Percentiles rank a stretch among this genome's conserved stretches.
Conservation (phyloP, 306 rosid species). For the Vigna trinervia region DNA sequence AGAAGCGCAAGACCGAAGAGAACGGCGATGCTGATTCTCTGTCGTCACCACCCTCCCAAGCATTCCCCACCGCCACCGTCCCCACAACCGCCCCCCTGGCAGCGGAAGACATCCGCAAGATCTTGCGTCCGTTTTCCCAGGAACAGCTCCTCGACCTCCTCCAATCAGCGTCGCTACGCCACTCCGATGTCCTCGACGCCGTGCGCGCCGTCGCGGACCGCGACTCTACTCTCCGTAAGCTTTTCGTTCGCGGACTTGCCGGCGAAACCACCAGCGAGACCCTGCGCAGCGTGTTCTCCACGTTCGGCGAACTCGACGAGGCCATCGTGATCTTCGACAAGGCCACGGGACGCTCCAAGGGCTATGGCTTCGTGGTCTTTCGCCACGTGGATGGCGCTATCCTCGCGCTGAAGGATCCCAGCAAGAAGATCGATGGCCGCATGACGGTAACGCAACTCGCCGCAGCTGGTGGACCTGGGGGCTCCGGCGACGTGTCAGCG, state of each 20-base stretch:
- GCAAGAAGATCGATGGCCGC: slow-evolving; percentile 90
- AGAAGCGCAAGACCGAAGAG: slow-evolving; percentile 84
- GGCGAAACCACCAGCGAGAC: slow-evolving; percentile 86
- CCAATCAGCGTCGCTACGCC: slow-evolving; percentile 70
- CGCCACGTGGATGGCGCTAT: slow-evolving; percentile 84
- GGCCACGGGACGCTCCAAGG: slow-evolving; percentile 74
- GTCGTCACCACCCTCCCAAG: not conserved
- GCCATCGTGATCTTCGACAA: slow-evolving; percentile 86
- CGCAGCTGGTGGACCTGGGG: slow-evolving; percentile 60
- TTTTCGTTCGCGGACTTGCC: slow-evolving; percentile 89
- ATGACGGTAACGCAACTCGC: slow-evolving; percentile 92
- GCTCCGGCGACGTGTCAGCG: slow-evolving; percentile 15
- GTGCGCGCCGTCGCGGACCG: slow-evolving; percentile 75
- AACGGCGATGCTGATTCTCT: slow-evolving; percentile 62
- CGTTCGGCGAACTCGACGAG: slow-evolving; percentile 84
- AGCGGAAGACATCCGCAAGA: slow-evolving; percentile 72
- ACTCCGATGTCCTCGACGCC: slow-evolving; percentile 69
- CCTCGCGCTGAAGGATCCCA: slow-evolving; percentile 81
- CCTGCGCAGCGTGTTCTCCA: slow-evolving; percentile 74
- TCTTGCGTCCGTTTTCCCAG: slow-evolving; percentile 71
- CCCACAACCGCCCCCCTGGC: slow-evolving; percentile 41
- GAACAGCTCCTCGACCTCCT: slow-evolving; percentile 79
- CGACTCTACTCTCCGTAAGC: slow-evolving; percentile 77
- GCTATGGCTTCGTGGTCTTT: slow-evolving; percentile 87
- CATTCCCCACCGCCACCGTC: not conserved